Base-by-base conservation (phyloP, 257 asterid species). In the Ajuga chamaepitys region DNA sequence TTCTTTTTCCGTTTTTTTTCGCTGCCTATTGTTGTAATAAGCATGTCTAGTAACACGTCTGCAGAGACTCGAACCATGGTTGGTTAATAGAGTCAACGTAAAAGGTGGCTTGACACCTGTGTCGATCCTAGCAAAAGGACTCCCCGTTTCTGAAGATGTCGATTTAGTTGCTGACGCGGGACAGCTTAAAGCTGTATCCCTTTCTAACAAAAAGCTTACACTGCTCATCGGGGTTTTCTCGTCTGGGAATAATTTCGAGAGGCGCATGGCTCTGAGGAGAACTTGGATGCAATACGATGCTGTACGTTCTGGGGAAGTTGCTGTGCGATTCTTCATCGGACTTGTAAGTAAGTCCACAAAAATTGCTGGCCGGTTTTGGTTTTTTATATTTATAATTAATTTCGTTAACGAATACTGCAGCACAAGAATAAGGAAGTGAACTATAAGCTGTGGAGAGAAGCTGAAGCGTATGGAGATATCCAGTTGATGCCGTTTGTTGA, bases 401-500 rank as follows among this genome's bases (percentile, higher is more conserved):
- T 48, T 64, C 45, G 48, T n/a, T 54, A 47, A 58, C 22, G 56
- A 25, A 17, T 66, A 55, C 62, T 82, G 83, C 88, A 93, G 97
- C 88, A 89, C 81, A 90, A 79, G 88, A 93, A 85, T 71, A 79
- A 59, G 60, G 88, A 82, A 63, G 99, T 93, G 70, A 93, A 93
- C 81, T 80, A 72, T 60, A 84, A 80, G 75, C 83, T 93, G 20
- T 93, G 99, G 99, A 87, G 74, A 77, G 99, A 93, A 80, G 88
- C 92, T 66, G 71, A 82, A 68, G 79, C 81, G 28, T 89, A 87
- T 40, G 89, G 88, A 64, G 99, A 93, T 72, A 70, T 89, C 75
- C 99, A 93, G 74, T 64, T 93, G 85, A 88, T 93, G 92, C 99
- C 99, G 30, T 89, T 89, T 63, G 90, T 93, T 52, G 99, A 93